A percentile compares a stretch with the other conserved stretches of the same genome.
phyloP scores from a whole-genome alignment of 2,329 filamentous ascomycete species.

The Arthrobotrys sinensis region DNA sequence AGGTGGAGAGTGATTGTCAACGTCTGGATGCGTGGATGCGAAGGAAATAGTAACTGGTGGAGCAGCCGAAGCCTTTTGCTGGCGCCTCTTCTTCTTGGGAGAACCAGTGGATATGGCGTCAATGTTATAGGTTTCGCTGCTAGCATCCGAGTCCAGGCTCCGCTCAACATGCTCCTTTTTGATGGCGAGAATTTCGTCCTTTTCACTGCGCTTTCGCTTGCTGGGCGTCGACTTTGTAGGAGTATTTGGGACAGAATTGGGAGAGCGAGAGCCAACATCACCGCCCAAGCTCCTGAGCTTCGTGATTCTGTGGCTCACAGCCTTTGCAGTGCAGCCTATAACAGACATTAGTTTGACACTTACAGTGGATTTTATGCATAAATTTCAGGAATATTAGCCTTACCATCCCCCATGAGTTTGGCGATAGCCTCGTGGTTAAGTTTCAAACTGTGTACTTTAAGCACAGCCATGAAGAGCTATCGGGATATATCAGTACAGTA shows the following conservation, averaged over 20 bases:
- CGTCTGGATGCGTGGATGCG: conserved; percentile 37
- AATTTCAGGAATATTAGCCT: not conserved
- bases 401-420: conserved; percentile 64
- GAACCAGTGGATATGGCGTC: conserved; percentile 47
- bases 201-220: conserved; percentile 55
- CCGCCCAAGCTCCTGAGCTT: conserved; percentile 62
- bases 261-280: conserved; percentile 14
- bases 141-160: conserved; percentile 46
- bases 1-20: conserved; percentile 33
- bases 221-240: conserved; percentile 42
- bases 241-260: conserved; percentile 41
- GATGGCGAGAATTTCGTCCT: conserved; percentile 35
- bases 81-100: conserved; percentile 49
- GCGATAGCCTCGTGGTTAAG: conserved; percentile 63
- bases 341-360: no score
- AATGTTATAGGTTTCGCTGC: conserved; percentile 36
- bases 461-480: conserved; percentile 64
- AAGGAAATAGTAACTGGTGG: conserved; percentile 29
- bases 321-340: conserved; percentile 63
- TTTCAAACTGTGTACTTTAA: conserved; percentile 64
- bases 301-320: conserved; percentile 63
- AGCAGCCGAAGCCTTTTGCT: conserved; percentile 16
- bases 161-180: conserved; percentile 51
- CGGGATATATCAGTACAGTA: not conserved
- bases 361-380: conserved; percentile 29